These are phyloP conservation scores for Xylaria hypoxylon DNA, from an alignment of 2,329 filamentous ascomycete species.

Conservation along the genomic window DNA sequence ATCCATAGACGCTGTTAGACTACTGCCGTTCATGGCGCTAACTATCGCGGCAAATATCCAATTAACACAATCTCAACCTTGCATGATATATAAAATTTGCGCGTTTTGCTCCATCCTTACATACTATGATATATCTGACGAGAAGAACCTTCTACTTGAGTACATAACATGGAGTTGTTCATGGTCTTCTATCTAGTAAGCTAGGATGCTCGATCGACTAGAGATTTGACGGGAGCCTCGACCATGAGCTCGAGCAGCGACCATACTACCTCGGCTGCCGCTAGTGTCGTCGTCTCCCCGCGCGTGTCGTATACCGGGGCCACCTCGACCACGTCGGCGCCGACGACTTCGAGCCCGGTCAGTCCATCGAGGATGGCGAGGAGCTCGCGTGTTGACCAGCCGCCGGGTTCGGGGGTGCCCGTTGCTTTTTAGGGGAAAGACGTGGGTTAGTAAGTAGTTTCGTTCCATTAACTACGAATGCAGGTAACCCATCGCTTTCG, in stretches of 20 bases:
- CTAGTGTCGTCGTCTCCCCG: constrained; percentile 78
- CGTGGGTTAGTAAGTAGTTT: constrained; percentile 5
- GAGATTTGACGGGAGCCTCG: constrained; percentile 53
- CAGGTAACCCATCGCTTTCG: neutral
- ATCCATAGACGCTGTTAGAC: constrained; percentile 31
- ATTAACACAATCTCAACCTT: constrained; percentile 37
- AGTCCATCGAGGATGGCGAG: constrained; percentile 79
- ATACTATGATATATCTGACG: neutral
- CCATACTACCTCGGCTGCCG: constrained; percentile 78
- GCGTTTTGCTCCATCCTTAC: neutral
- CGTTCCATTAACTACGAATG: neutral
- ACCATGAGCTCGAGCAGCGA: constrained; percentile 76
- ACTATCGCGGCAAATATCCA: constrained; percentile 15
- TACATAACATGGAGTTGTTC: neutral
- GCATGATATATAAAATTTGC: neutral
- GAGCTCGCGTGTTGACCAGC: constrained; percentile 83
- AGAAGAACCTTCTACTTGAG: neutral
- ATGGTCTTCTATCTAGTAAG: neutral
- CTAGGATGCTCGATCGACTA: constrained; percentile 19
- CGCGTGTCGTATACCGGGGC: constrained; percentile 80
- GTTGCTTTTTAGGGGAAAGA: constrained; percentile 61
- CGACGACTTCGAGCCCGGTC: constrained; percentile 77
- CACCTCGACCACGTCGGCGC: constrained; percentile 84
- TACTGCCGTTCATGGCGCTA: constrained; percentile 4
- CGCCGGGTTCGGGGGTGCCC: constrained; percentile 82